Evolutionary conservation across 208 protist genomes (phyloP).

Genomic region (Wallacemonas rigidus): DNA sequence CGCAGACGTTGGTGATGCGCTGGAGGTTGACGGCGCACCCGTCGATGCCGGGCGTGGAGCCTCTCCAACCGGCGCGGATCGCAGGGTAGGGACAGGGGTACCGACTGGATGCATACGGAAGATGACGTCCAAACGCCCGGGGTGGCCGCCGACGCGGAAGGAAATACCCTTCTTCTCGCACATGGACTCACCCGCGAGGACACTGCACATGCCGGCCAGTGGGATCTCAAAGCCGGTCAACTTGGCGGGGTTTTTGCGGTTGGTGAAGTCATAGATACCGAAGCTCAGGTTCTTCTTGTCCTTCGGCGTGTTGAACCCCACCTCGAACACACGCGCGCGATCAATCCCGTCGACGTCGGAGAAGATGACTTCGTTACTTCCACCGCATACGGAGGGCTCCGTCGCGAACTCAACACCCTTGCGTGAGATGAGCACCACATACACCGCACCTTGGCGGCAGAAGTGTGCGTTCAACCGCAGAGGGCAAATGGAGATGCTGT

Average conservation of each 20-base stretch:
- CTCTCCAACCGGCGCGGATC: constrained; percentile 13
- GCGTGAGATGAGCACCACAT: constrained; percentile 76
- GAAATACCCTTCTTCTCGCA: constrained; percentile 88
- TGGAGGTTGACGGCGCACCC: constrained; percentile 4
- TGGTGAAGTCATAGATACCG: constrained; percentile 84
- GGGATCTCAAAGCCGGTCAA: constrained; percentile 86
- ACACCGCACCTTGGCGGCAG: constrained; percentile 58
- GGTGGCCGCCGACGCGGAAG: constrained; percentile 73
- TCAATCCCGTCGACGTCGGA: constrained; percentile 51
- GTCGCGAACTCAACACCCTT: constrained; percentile 72
- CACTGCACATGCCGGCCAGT: constrained; percentile 88
- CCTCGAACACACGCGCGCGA: constrained; percentile 50
- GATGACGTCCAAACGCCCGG: constrained; percentile 75
- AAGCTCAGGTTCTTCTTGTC: constrained; percentile 73
- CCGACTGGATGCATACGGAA: constrained; percentile 87
- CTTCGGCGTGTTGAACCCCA: constrained; percentile 83
- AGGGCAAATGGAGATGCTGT: constrained; percentile 77
- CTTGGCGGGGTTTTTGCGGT: constrained; percentile 74
- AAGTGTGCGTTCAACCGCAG: constrained; percentile 77
- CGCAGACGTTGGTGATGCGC: background rate
- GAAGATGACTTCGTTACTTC: constrained; percentile 75
- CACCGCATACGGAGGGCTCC: constrained; percentile 60
- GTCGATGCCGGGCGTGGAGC: constrained; percentile 9
- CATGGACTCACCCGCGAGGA: constrained; percentile 79
- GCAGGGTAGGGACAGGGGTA: constrained; percentile 56